These are phyloP conservation scores for Euphorbia corollata DNA, from an alignment of 441 rosid species.

Conservation along the genomic window DNA sequence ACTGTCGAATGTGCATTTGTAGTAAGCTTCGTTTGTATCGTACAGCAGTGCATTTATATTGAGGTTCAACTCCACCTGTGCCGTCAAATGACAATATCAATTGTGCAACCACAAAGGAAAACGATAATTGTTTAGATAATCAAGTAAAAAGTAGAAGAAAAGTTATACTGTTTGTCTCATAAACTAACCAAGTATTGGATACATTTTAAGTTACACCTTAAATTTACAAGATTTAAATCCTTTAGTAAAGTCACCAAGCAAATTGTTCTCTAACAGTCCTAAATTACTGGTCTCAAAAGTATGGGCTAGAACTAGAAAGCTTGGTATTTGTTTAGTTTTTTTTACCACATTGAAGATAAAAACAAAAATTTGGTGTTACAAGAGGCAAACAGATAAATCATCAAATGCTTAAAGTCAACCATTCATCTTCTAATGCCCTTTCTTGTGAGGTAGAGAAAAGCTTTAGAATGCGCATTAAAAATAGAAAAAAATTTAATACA, in stretches of 20 bases:
- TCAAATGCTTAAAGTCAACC: not conserved
- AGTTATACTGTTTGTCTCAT: not conserved
- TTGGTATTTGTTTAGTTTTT: not conserved
- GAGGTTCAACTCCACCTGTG: slow-evolving; percentile 63
- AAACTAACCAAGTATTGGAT: not conserved
- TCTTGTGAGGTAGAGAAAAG: not conserved
- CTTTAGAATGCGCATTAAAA: not conserved
- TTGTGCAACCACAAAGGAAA: slow-evolving; percentile 3
- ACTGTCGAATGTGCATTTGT: slow-evolving; percentile 54
- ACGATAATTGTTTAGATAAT: slow-evolving; percentile 1
- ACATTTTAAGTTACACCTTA: not conserved
- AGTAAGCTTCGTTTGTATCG: slow-evolving; percentile 69
- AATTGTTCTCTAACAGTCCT: not conserved
- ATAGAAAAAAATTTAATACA: not conserved
- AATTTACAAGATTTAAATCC: not conserved
- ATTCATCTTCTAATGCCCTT: not conserved
- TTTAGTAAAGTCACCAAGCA: not conserved
- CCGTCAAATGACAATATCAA: slow-evolving; percentile 17
- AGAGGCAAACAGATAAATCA: not conserved
- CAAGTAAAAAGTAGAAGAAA: not conserved
- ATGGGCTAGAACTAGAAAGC: not conserved
- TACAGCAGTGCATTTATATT: slow-evolving; percentile 49
- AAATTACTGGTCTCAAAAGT: not conserved
- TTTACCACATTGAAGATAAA: not conserved
- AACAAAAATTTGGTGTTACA: not conserved